These are phyloP conservation scores for Phytophthora hibernalis DNA, from an alignment of 352 stramenopile genomes.

Conservation along the genomic window DNA sequence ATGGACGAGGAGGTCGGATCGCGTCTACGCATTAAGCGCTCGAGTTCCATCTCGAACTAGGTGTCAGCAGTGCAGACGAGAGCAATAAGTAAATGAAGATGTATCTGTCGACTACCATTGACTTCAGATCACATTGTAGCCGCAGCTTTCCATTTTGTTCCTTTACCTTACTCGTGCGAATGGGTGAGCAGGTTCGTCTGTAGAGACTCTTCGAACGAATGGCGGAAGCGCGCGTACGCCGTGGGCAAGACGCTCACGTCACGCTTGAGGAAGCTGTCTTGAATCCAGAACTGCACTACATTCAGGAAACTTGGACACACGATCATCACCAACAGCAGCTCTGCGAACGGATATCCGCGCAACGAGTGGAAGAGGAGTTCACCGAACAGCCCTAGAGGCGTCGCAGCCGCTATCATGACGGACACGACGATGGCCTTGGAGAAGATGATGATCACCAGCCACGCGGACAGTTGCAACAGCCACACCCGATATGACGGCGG, in stretches of 20 bases:
- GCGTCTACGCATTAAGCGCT: slow-evolving; percentile 68
- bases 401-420: slow-evolving; percentile 62
- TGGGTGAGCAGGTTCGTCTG: slow-evolving; percentile 65
- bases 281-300: slow-evolving; percentile 88
- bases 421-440: slow-evolving; percentile 82
- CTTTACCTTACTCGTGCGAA: slow-evolving; percentile 31
- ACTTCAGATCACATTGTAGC: background rate
- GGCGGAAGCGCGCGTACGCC: slow-evolving; percentile 65
- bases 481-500: slow-evolving; percentile 76
- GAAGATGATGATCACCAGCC: slow-evolving; percentile 82
- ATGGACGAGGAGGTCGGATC: slow-evolving; percentile 82
- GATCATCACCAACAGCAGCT: slow-evolving; percentile 84
- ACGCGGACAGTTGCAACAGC: slow-evolving; percentile 62
- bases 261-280: slow-evolving; percentile 86
- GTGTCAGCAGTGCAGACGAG: slow-evolving; percentile 6
- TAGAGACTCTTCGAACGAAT: slow-evolving; percentile 74
- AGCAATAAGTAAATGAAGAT: slow-evolving; percentile 35
- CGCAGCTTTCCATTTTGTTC: background rate
- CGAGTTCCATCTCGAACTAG: slow-evolving; percentile 59
- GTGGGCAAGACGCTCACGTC: slow-evolving; percentile 68
- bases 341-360: slow-evolving; percentile 64
- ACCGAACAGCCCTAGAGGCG: slow-evolving; percentile 61
- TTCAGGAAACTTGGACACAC: slow-evolving; percentile 88
- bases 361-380: slow-evolving; percentile 74
- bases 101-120: no score